Base-by-base conservation (phyloP, 2,329 filamentous ascomycete species). In the Penicillium sp. region DNA sequence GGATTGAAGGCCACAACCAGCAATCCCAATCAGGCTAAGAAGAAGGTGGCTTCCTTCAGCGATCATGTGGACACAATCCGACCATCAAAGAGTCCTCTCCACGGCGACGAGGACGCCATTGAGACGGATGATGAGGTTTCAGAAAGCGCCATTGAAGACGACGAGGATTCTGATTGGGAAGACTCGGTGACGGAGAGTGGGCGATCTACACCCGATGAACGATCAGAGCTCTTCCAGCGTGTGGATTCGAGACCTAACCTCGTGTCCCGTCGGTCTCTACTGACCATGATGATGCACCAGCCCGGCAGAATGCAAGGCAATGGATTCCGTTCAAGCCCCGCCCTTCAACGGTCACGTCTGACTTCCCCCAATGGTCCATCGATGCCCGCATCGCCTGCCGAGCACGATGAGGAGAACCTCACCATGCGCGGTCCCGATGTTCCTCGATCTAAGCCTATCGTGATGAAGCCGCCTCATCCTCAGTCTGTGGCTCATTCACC, bases 181-280 rank as follows among this genome's bases (percentile, higher is more conserved):
- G 77, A 81, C 57, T 88, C 85, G 0, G 81, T 87, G 24, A 86
- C 87, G 52, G 88, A 94, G 58, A 93, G 86, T 64, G 86, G 84
- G 48, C 86, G 87, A 57, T 88, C 88, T 1, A 94, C 88, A 65
- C 78, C 90, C 44, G 87, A 93, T 52, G 86, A 93, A 8, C 55
- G 53, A 41, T 51, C 84, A 82, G 79, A 82, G 18, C 77, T 89
- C 60, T 98, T 98, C 78, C 84, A 90, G 68, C 86, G 93, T 7
- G 90, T 97, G 42, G 88, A 95, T 67, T 96, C 90, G 36, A 84
- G 84, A 66, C 82, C 84, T 6, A 88, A 95, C 63, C 76, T 97
- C 26, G 85, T 86, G 2, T 95, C 91, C 1, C 83, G 88, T 42
- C 85, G 86, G 43, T 97, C 91, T 2, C 80, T 97, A 36, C 85